A percentile compares a stretch with the other conserved stretches of the same genome.
Evolutionary conservation across 495 filamentous ascomycete species (phyloP).

Genomic region (Mytilinidion resinicola): DNA sequence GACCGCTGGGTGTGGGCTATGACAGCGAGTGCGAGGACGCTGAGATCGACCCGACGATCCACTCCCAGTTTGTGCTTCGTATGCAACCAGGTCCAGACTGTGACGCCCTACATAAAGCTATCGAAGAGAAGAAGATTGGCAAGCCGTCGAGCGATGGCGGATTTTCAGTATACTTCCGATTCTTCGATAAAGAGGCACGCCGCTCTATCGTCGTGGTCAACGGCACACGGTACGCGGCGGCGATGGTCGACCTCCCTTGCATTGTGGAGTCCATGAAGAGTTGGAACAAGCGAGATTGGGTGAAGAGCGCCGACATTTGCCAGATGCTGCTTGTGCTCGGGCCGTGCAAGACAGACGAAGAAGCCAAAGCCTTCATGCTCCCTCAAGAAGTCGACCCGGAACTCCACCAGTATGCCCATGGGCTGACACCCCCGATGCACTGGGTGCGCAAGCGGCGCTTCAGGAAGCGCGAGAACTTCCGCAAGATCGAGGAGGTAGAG

Average conservation of each 20-base stretch:
- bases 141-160: constrained; percentile 52
- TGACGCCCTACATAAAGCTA: constrained; percentile 66
- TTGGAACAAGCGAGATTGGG: constrained; percentile 86
- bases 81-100: constrained; percentile 81
- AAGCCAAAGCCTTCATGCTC: constrained; percentile 59
- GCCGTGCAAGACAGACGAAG: constrained; percentile 60
- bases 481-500: constrained; percentile 84
- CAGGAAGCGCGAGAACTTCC: constrained; percentile 70
- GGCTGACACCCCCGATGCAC: constrained; percentile 85
- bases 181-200: constrained; percentile 67
- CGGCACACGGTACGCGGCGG: constrained; percentile 67
- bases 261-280: constrained; percentile 95
- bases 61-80: constrained; percentile 81
- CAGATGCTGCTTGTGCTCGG: constrained; percentile 90
- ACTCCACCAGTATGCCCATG: constrained; percentile 78
- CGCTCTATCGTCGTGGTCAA: constrained; percentile 65
- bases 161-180: constrained; percentile 68
- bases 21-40: constrained; percentile 93
- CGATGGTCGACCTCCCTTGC: constrained; percentile 81
- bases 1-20: constrained; percentile 76
- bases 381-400: constrained; percentile 58
- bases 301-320: constrained; percentile 88
- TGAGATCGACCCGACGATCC: constrained; percentile 78
- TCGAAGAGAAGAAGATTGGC: constrained; percentile 70
- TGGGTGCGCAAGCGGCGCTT: constrained; percentile 81